Conservation (phyloP, 495 filamentous ascomycete genomes). For the Neurospora sp. region DNA sequence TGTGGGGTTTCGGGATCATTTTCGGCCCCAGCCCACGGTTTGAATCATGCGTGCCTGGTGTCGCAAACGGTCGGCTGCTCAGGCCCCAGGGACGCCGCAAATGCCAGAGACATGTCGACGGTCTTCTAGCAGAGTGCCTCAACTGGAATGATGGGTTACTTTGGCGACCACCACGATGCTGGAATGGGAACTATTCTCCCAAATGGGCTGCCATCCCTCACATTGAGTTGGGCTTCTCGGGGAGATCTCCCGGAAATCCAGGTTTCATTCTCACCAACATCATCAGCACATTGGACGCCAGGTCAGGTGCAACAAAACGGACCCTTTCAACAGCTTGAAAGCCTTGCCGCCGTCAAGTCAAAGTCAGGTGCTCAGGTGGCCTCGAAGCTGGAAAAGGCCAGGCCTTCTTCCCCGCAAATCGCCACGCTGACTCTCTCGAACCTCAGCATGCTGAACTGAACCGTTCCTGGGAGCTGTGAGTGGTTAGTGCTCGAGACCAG, state of each 20-base stretch:
- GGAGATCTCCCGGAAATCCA: conserved; percentile 15
- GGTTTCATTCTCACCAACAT: background rate
- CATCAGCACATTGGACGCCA: background rate
- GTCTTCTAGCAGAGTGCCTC: conserved; percentile 15
- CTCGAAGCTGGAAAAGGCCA: conserved; percentile 7
- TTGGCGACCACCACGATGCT: conserved; percentile 6
- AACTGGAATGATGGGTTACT: conserved; percentile 14
- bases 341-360: conserved; percentile 19
- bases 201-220: conserved; percentile 3
- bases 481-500: background rate
- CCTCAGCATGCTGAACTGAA: background rate
- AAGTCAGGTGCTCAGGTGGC: conserved; percentile 19
- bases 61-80: conserved; percentile 16
- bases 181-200: conserved; percentile 11
- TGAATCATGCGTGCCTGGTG: conserved; percentile 13
- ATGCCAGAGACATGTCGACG: background rate
- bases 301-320: conserved; percentile 12
- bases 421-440: conserved; percentile 11
- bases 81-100: conserved; percentile 1
- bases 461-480: background rate
- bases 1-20: conserved; percentile 14
- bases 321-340: conserved; percentile 6
- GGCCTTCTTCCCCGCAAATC: conserved; percentile 23
- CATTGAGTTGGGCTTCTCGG: conserved; percentile 9
- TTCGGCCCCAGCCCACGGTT: conserved; percentile 6